Evolutionary conservation across 352 stramenopile species (phyloP).

Genomic region (Phytophthora cryptogea): DNA sequence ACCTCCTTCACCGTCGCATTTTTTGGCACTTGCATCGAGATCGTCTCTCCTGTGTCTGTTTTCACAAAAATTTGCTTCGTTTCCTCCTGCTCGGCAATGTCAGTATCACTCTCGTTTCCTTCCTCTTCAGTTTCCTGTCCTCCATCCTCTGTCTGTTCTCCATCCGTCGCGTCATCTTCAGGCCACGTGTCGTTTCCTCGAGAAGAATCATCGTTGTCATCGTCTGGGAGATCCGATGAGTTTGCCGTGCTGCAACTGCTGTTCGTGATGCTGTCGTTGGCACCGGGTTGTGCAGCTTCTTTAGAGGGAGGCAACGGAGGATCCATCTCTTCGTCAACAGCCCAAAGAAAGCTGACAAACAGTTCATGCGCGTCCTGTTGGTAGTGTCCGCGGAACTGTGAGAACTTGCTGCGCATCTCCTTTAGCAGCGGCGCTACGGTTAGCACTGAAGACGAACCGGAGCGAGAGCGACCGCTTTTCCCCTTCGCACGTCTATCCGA

Average conservation of each 20-base stretch:
- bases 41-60: conserved; percentile 60
- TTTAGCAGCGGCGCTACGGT: conserved; percentile 67
- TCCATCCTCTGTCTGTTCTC: conserved; percentile 17
- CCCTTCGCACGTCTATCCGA: conserved; percentile 23
- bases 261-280: conserved; percentile 22
- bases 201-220: conserved; percentile 25
- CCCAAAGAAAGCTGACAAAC: conserved; percentile 92
- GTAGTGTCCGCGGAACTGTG: conserved; percentile 92
- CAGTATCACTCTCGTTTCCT: conserved; percentile 29
- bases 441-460: conserved; percentile 48
- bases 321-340: conserved; percentile 77
- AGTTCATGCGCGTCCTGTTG: conserved; percentile 98
- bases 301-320: conserved; percentile 29
- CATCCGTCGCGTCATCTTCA: conserved; percentile 31
- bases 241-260: conserved; percentile 30
- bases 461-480: conserved; percentile 25
- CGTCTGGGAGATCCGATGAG: conserved; percentile 34
- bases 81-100: conserved; percentile 31
- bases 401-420: conserved; percentile 83
- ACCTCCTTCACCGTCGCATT: conserved; percentile 54
- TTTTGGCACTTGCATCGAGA: conserved; percentile 58
- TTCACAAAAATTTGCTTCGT: conserved; percentile 71
- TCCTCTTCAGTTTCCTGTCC: conserved; percentile 31
- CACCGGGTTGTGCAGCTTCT: conserved; percentile 5
- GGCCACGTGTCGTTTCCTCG: conserved; percentile 20